A percentile compares a stretch with the other conserved stretches of the same genome.
Conservation (phyloP, 2,329 filamentous ascomycete genomes). For the Coniochaeta hoffmannii region DNA sequence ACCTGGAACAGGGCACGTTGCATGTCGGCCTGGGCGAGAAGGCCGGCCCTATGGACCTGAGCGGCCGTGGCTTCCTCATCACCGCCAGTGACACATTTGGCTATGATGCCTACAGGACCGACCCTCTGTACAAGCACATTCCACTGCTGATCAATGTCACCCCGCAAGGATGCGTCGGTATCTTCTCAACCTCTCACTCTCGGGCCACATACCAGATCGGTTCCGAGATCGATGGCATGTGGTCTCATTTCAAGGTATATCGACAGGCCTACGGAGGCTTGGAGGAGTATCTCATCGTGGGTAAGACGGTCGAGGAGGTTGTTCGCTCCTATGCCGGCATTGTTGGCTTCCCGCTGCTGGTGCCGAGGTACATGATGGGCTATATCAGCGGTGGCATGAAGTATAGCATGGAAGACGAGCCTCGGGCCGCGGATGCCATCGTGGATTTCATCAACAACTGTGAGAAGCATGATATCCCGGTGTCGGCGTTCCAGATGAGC, state of each 20-base stretch:
- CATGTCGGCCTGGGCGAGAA: conserved; percentile 69
- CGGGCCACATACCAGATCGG: conserved; percentile 60
- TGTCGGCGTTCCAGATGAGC: conserved; percentile 65
- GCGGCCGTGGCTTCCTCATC: conserved; percentile 56
- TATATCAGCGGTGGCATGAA: conserved; percentile 61
- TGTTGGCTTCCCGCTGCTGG: conserved; percentile 59
- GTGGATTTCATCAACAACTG: conserved; percentile 54
- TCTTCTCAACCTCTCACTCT: conserved; percentile 45
- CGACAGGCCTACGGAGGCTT: conserved; percentile 65
- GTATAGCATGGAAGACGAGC: conserved; percentile 42
- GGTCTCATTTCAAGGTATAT: conserved; percentile 68
- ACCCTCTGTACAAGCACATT: conserved; percentile 71
- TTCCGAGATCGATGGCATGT: conserved; percentile 68
- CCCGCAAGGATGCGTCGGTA: conserved; percentile 54
- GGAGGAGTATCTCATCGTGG: conserved; percentile 63
- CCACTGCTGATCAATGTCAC: conserved; percentile 64
- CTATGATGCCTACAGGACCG: conserved; percentile 63
- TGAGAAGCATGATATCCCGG: conserved; percentile 59
- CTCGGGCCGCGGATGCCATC: conserved; percentile 49
- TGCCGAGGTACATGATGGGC: conserved; percentile 65
- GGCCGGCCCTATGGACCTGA: conserved; percentile 64
- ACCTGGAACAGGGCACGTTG: no score
- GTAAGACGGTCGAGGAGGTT: conserved; percentile 58
- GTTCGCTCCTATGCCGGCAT: conserved; percentile 60
- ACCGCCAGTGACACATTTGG: conserved; percentile 67